Evolutionary conservation across 2,329 filamentous ascomycete species (phyloP), one percentile per base, ranked within the genome.

Genomic region (Trichoderma atroviride): DNA sequence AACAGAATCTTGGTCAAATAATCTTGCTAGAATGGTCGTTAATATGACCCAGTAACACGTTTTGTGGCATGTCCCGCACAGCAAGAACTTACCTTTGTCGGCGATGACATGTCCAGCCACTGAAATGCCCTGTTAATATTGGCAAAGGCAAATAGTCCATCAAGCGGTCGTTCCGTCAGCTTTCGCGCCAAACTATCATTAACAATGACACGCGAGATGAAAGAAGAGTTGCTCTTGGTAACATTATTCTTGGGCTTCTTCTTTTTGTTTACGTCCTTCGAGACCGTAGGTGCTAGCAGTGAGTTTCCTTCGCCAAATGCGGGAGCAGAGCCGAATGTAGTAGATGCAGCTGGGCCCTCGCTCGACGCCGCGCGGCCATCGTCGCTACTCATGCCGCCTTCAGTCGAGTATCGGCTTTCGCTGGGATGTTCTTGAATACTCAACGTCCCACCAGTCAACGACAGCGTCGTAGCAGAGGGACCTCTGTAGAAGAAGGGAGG

Each of bases 191-290:
- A 80, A 5, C 86, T 86, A 75, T 99, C 96, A 76, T 97, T 92
- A 19, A 94, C 90, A 72, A 98, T 97, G 37, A 97, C 95, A 67
- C 96, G 86, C n/a, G 95, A 97, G 35, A 99, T 96, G 77, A 97
- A 99, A 0, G 95, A 97, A 11, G 96, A 99, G 80, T 97, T 98
- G 82, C 94, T 98, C 84, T 99, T 99, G 64, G 95, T 90, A 79
- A 99, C 96, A 79, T 96, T 98, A 81, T 95, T 98, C 85, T 98
- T 99, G 2, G 96, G 96, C 79, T 99, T 99, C 76, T 91, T 88
- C 78, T 89, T 87, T 84, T 97, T 97, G 72, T 88, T 89, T 52
- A 88, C 86, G 75, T 94, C 92, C 76, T 93, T 93, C 35, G 86
- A 84, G 63, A 86, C 85, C 19, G 85, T 83, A 22, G 85, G 84